These are phyloP conservation scores for Chaetomiaceae sp. DNA, from an alignment of 2,329 filamentous ascomycete species.

Conservation along the genomic window DNA sequence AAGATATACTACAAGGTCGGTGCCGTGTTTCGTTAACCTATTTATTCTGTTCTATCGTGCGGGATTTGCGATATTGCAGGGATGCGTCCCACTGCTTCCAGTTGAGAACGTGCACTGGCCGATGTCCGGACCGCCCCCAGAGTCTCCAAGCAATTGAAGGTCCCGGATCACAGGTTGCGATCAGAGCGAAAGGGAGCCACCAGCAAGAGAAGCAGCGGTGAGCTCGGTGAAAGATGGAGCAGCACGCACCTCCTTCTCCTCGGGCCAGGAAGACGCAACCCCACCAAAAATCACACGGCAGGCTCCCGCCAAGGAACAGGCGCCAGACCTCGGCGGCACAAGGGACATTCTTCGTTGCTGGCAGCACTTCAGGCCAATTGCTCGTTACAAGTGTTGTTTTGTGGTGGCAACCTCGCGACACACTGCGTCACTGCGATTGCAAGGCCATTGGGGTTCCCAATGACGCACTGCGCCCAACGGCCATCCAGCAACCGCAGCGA, in stretches of 20 bases:
- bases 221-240: slow-evolving; percentile 4
- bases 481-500: background rate
- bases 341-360: background rate
- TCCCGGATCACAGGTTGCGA: background rate
- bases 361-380: background rate
- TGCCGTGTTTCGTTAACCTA: slow-evolving; percentile 12
- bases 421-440: background rate
- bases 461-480: slow-evolving; percentile 4
- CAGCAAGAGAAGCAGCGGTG: slow-evolving; percentile 3
- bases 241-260: background rate
- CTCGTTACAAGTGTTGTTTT: background rate
- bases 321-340: background rate
- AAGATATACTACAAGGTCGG: slow-evolving; percentile 94
- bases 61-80: background rate
- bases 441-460: background rate
- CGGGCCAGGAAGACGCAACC: background rate
- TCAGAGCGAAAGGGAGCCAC: background rate
- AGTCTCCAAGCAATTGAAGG: too few species aligned
- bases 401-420: background rate
- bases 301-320: background rate
- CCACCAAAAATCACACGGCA: slow-evolving; percentile 3
- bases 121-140: too few species aligned
- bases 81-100: too few species aligned
- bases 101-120: too few species aligned
- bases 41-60: slow-evolving; percentile 1